A percentile compares a stretch with the other conserved stretches of the same genome.
phyloP scores from a whole-genome alignment of 148 eudicot genomes.

The Cornus florida region DNA sequence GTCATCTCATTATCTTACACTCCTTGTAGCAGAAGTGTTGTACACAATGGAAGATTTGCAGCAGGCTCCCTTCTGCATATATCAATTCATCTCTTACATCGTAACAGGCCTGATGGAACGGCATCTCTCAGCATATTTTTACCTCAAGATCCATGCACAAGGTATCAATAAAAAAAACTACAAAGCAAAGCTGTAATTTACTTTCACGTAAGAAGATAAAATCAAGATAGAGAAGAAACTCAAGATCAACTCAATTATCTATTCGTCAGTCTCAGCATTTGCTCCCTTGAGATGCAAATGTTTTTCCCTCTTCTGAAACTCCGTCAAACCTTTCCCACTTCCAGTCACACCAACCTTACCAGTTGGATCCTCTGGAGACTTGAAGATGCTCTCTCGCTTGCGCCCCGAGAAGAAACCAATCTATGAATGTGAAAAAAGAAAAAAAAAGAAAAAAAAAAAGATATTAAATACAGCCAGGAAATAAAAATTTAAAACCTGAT shows the following conservation, averaged over 20 bases:
- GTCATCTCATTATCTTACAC: no score
- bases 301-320: slow-evolving; percentile 91
- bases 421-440: slow-evolving; percentile 27
- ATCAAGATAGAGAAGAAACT: not conserved
- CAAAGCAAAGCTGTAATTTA: not conserved
- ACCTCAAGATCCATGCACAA: not conserved
- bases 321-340: slow-evolving; percentile 97
- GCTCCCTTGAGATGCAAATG: slow-evolving; percentile 93
- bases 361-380: slow-evolving; percentile 93
- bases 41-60: no score
- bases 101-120: no score
- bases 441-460: not conserved
- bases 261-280: slow-evolving; percentile 65
- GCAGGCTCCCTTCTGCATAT: no score
- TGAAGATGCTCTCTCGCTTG: slow-evolving; percentile 91
- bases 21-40: no score
- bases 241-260: slow-evolving; percentile 6
- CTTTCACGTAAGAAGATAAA: no score
- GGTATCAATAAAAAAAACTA: no score
- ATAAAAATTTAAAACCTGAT: not conserved
- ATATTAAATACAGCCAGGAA: not conserved
- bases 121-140: no score
- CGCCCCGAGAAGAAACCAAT: slow-evolving; percentile 96
- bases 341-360: slow-evolving; percentile 99
- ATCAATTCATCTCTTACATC: no score